Evolutionary conservation across 441 rosid species (phyloP).

Genomic region (Metrosideros polymorpha): DNA sequence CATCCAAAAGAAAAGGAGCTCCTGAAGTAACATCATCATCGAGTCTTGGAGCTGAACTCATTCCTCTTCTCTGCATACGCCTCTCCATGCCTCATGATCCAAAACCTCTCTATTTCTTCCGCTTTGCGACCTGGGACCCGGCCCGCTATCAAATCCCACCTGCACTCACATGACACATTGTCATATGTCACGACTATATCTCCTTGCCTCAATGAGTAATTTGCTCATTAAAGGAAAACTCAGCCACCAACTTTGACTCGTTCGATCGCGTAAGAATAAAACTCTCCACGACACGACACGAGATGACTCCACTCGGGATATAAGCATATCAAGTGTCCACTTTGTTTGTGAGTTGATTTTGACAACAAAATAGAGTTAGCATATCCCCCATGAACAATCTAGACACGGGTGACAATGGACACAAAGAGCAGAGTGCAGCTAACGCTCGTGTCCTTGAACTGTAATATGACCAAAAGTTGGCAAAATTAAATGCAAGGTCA

Average conservation of each 20-base stretch:
- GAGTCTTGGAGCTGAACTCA: background rate
- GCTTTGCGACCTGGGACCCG: constrained; percentile 12
- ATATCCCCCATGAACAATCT: no score
- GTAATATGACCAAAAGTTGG: background rate
- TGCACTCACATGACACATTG: background rate
- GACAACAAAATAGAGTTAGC: no score
- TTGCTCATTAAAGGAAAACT: background rate
- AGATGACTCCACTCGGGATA: background rate
- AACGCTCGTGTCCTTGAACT: background rate
- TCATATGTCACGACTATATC: background rate
- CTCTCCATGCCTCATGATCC: constrained; percentile 15
- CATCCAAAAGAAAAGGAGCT: background rate
- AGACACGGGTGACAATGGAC: no score
- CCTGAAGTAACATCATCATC: background rate
- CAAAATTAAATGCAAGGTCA: background rate
- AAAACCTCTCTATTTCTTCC: constrained; percentile 19
- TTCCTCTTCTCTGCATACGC: constrained; percentile 8
- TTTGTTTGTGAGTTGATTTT: no score
- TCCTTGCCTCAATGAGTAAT: background rate
- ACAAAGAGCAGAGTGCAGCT: no score
- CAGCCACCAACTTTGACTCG: background rate
- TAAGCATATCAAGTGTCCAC: no score
- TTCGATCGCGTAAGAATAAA: background rate
- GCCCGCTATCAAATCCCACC: constrained; percentile 21
- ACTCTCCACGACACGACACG: background rate